Percentiles rank a stretch among this genome's conserved stretches.
These are phyloP conservation scores for Asterella californica DNA, from an alignment of 225 moss, liverwort and hornwort genomes.

Conservation along the genomic window DNA sequence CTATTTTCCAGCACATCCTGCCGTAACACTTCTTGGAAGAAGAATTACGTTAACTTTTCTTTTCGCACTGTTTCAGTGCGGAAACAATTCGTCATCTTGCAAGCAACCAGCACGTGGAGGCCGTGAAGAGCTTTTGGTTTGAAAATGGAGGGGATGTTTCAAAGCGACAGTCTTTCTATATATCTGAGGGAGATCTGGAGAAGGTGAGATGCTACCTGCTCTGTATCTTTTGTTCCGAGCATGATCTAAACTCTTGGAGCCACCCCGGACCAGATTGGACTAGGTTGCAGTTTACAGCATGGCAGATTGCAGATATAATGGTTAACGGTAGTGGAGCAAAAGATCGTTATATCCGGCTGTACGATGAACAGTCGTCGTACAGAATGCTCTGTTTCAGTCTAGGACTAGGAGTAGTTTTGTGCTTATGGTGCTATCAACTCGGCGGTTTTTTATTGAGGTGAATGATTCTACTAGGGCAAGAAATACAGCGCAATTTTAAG, in stretches of 20 bases:
- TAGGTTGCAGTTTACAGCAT: neutral
- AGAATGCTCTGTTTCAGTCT: neutral
- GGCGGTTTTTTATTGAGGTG: neutral
- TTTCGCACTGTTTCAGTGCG: constrained; percentile 36
- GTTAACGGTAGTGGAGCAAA: neutral
- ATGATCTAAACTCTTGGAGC: neutral
- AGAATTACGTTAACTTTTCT: neutral
- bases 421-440: neutral
- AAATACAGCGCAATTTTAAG: neutral
- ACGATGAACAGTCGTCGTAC: neutral
- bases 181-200: constrained; percentile 26
- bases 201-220: constrained; percentile 19
- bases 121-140: constrained; percentile 56
- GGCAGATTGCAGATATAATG: neutral
- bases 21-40: neutral
- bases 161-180: constrained; percentile 24
- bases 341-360: neutral
- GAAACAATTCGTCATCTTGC: constrained; percentile 69
- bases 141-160: constrained; percentile 67
- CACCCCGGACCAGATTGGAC: neutral
- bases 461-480: neutral
- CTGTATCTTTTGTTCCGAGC: neutral
- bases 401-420: too few species aligned
- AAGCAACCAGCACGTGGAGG: constrained; percentile 47
- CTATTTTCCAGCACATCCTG: neutral